Percentiles rank a stretch among this genome's conserved stretches.
These are phyloP conservation scores for Volvox africanus DNA, from an alignment of 139 green algal species.

Conservation along the genomic window DNA sequence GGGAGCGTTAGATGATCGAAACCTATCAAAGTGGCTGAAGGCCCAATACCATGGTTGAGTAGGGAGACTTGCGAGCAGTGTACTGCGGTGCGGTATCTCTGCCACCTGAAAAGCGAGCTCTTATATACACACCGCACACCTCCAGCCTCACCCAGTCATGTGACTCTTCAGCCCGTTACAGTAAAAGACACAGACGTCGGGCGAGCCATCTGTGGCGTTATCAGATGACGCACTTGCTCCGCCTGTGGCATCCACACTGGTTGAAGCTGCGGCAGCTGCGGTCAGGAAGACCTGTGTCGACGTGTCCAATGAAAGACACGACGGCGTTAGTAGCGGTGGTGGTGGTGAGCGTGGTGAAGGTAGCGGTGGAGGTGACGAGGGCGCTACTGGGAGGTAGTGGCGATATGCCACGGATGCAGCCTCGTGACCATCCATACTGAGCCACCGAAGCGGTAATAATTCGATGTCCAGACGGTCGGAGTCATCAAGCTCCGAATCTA, in stretches of 20 bases:
- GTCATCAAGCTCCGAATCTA: neutral
- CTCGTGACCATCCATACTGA: neutral
- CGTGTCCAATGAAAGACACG: too few species aligned
- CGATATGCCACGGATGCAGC: slow-evolving; percentile 5
- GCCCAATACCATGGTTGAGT: neutral
- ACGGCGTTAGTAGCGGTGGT: neutral
- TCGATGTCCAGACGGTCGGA: neutral
- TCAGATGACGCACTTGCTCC: neutral
- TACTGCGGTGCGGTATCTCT: neutral
- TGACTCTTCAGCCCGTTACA: slow-evolving; percentile 32
- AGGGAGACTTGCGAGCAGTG: neutral
- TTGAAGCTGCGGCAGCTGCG: neutral
- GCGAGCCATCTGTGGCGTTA: neutral
- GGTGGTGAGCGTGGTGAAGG: neutral
- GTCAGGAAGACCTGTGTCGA: too few species aligned
- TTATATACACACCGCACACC: neutral
- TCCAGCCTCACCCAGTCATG: neutral
- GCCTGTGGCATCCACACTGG: too few species aligned
- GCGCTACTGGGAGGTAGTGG: neutral
- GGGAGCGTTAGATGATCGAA: too few species aligned
- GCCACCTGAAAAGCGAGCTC: neutral
- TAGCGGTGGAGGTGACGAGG: neutral
- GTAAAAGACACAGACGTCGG: neutral
- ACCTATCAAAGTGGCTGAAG: neutral
- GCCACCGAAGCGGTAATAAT: neutral